A percentile compares a stretch with the other conserved stretches of the same genome.
Conservation (phyloP, 495 filamentous ascomycete species). For the Ascodesmis nigricans region DNA sequence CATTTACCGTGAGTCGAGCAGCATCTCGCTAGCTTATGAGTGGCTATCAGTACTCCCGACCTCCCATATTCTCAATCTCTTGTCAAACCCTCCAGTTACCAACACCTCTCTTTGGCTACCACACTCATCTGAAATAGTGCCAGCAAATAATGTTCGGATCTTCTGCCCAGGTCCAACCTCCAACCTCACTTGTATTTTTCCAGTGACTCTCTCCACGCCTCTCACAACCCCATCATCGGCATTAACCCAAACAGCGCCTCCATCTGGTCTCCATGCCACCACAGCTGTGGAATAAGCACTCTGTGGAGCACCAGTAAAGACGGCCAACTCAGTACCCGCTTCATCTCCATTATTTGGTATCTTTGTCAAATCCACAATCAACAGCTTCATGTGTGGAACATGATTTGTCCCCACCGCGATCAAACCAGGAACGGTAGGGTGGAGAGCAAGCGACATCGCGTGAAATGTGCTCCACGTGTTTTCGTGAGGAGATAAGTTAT, state of each 20-base stretch:
- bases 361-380: conserved; percentile 39
- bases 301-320: conserved; percentile 42
- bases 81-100: conserved; percentile 50
- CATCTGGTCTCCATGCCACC: conserved; percentile 42
- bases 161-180: conserved; percentile 35
- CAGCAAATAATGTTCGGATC: conserved; percentile 43
- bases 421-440: conserved; percentile 31
- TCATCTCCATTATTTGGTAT: conserved; percentile 42
- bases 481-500: conserved; percentile 43
- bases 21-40: neutral
- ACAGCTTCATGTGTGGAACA: conserved; percentile 42
- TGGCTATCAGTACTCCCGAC: too few relatives aligned
- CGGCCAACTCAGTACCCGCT: conserved; percentile 34
- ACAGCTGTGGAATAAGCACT: conserved; percentile 45
- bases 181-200: conserved; percentile 32
- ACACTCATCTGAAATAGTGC: too few relatives aligned
- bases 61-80: conserved; percentile 38
- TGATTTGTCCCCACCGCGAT: conserved; percentile 41
- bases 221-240: conserved; percentile 45
- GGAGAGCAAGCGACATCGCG: conserved; percentile 35
- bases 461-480: conserved; percentile 44
- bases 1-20: neutral
- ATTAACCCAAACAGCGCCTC: conserved; percentile 45
- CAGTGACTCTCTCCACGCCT: conserved; percentile 38
- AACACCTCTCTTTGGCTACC: conserved; percentile 31